phyloP scores from a whole-genome alignment of 176 grass and related monocot genomes.

The Cymbopogon citratus region DNA sequence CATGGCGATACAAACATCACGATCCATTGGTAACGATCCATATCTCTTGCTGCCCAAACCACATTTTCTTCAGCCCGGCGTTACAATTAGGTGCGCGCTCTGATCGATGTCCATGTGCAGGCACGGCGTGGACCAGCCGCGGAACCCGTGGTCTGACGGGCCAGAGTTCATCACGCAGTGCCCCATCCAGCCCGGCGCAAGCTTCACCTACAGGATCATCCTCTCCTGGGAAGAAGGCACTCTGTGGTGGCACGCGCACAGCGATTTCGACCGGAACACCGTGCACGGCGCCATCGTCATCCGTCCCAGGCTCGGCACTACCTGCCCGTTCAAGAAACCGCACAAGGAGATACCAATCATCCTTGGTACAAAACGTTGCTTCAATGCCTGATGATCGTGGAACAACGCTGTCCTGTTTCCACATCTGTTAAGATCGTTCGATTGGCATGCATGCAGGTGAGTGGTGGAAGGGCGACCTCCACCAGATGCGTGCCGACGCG shows the following conservation, averaged over 20 bases:
- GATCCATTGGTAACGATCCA: conserved; percentile 31
- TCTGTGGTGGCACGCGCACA: conserved; percentile 67
- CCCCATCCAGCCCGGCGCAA: conserved; percentile 36
- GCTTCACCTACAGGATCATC: conserved; percentile 41
- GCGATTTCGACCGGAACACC: conserved; percentile 47
- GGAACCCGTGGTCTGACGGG: conserved; percentile 57
- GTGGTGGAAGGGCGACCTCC: too few relatives aligned
- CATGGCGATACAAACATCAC: conserved; percentile 56
- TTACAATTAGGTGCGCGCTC: too few relatives aligned
- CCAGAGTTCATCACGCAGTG: conserved; percentile 64
- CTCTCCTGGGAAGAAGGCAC: conserved; percentile 60
- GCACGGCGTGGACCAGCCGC: conserved; percentile 57
- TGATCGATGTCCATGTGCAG: too few relatives aligned
- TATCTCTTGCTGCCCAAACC: too few relatives aligned
- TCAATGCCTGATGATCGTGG: too few relatives aligned
- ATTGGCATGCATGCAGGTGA: too few relatives aligned
- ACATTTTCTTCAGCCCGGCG: too few relatives aligned
- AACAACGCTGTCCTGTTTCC: too few relatives aligned
- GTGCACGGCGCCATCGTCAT: conserved; percentile 68
- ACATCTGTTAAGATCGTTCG: too few relatives aligned
- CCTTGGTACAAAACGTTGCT: too few relatives aligned
- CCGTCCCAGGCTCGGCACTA: conserved; percentile 13
- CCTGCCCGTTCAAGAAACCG: neutral
- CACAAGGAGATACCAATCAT: too few relatives aligned
- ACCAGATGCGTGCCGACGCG: neutral